Evolutionary conservation across 2,329 filamentous ascomycete species (phyloP), one percentile per base, ranked within the genome.

Genomic region (Dactylellina cionopaga): DNA sequence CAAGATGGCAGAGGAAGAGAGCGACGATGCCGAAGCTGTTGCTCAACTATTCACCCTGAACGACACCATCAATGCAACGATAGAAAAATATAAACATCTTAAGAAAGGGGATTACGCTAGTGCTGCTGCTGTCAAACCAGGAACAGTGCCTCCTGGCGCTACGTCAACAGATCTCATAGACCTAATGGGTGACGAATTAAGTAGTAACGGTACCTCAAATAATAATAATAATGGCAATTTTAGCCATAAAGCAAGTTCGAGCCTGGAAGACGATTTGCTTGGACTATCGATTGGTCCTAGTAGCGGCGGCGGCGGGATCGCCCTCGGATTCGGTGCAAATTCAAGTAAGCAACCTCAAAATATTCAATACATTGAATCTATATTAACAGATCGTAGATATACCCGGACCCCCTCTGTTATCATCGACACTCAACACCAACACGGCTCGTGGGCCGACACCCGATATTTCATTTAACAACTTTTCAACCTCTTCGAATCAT

Each of bases 1-100:
- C 80, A 97, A 92, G 82, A 99, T 99, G 94, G 98, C 94, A 78
- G 94, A 98, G 81, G 95, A 99, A 81, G 95, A 99, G 79, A 97
- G 93, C 9, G 94, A 98, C 74, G 95, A 99, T 78, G 89, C 92
- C 74, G 95, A 97, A 82, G 95, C 95, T 3, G 95, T 99, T 4
- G 91, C 92, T 43, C 96, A 96, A 81, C 84, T 99, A 9, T 86
- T 99, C 63, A 92, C 98, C 79, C 98, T 99, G 79, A 99, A 99
- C 79, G 95, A 99, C 81, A 97, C 93, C 82, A 99, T 99, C 86
- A 92, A 98, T 79, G 88, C 94, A 74, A 99, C 95, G 0, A 92
- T 98, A 63, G 92, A 98, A 81, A 85, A 95, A 75, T 99, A 98
- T 81, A 96, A 92, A 84, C 83, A 98, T 62, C 89, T 98, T 81